These are phyloP conservation scores for Calendula officinalis DNA, from an alignment of 129 eudicot species.

Conservation along the genomic window DNA sequence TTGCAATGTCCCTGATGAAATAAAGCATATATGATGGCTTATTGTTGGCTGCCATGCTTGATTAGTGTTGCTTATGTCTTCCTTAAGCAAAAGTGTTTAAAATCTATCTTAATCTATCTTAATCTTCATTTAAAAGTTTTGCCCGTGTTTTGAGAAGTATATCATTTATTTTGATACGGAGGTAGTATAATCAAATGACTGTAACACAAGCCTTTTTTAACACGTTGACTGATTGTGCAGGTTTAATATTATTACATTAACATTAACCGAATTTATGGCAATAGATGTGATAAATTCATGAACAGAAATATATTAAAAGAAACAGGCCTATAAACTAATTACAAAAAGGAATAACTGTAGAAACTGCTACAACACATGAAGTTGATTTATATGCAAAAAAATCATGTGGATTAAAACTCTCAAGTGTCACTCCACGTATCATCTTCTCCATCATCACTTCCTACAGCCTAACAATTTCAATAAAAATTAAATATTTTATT, in stretches of 20 bases:
- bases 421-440: conserved; percentile 41
- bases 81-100: too few species aligned
- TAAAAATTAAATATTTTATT: background rate
- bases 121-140: too few species aligned
- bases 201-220: too few species aligned
- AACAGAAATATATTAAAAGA: conserved; percentile 3
- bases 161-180: too few species aligned
- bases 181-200: too few species aligned
- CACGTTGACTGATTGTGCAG: conserved; percentile 1
- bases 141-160: too few species aligned
- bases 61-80: too few species aligned
- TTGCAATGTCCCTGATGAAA: too few species aligned
- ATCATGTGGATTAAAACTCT: conserved; percentile 24
- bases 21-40: too few species aligned
- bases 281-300: conserved; percentile 12
- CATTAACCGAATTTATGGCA: conserved; percentile 23
- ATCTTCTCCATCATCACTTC: conserved; percentile 47
- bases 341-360: conserved; percentile 16
- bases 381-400: conserved; percentile 21
- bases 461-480: conserved; percentile 35
- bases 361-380: conserved; percentile 16
- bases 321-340: conserved; percentile 20
- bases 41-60: too few species aligned
- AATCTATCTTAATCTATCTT: too few species aligned
- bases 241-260: background rate